Evolutionary conservation across 2,329 filamentous ascomycete genomes (phyloP), one percentile per base, ranked within the genome.

Genomic region (Penicillium hordei): DNA sequence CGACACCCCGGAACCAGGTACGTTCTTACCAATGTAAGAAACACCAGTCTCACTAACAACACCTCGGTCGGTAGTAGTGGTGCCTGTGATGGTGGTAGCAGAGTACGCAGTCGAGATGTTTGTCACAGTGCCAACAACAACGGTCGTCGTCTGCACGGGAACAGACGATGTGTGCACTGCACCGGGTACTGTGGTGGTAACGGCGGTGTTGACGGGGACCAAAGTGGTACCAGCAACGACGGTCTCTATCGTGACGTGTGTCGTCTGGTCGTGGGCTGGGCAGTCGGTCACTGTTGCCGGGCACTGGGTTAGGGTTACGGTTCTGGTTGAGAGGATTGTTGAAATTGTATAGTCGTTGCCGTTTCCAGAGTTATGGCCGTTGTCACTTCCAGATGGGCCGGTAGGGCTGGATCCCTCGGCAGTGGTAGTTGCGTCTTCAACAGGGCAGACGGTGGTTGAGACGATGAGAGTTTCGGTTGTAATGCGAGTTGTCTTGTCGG

Each of bases 371-470:
- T n/a, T 64, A 27, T 46, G 50, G 5, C 55, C 36, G 7, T 42
- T 45, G 48, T 21, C 25, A 4, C n/a, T 31, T 4, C 40, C 48
- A 45, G 40, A n/a, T 39, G 33, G 21, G n/a, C 54, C 33, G 21
- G 54, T 56, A 17, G 40, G 23, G 40, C 42, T 36, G 7, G 40
- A 21, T n/a, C 42, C 48, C 17, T 17, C 33, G 10, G 40, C 33
- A 19, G 54, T 45, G 19, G 25, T 56, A 9, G 27, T 52, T 38
- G 48, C 12, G 7, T 57, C 53, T 10, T 50, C 43, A 5, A 68
- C 53, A 19, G 65, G 63, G 53, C 64, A 68, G 48, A 65, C 48
- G 15, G 66, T 68, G 2, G 63, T 66, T 29, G 60, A 65, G 43
- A 65, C 46, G 19, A 63, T 27, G 23, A 67, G 48, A 9, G 59